phyloP scores from a whole-genome alignment of 1,284 basidiomycete genomes.

The Pholiota adiposa region DNA sequence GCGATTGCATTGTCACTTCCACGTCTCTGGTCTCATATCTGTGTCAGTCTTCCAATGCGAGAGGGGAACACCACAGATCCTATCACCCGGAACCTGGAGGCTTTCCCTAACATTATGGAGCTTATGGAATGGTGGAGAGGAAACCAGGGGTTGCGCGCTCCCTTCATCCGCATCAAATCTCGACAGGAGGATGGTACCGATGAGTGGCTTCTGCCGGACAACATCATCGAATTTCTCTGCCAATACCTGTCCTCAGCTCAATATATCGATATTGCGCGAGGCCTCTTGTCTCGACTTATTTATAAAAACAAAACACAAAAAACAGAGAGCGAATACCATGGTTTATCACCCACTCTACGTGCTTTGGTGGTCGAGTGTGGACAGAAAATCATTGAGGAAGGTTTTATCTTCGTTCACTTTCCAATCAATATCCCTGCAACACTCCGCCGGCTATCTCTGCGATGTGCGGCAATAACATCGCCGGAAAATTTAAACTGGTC shows the following conservation, averaged over 20 bases:
- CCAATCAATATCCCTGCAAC: no score
- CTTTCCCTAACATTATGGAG: background rate
- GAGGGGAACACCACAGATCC: background rate
- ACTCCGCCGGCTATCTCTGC: no score
- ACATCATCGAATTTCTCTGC: background rate
- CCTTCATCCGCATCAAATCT: background rate
- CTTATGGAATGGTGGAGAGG: background rate
- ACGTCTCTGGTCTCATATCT: background rate
- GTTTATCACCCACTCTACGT: background rate
- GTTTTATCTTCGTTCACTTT: no score
- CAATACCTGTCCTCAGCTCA: background rate
- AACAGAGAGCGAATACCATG: no score
- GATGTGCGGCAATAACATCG: no score
- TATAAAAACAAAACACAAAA: background rate
- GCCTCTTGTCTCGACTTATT: background rate
- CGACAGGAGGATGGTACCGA: background rate
- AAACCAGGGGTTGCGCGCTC: background rate
- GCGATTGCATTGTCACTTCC: background rate
- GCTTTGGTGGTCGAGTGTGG: background rate
- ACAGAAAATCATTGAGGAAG: background rate
- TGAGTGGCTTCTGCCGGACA: background rate
- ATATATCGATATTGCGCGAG: background rate
- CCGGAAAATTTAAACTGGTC: no score
- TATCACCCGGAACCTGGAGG: background rate
- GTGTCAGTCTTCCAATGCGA: background rate